Base-by-base conservation (phyloP, 495 filamentous ascomycete genomes). In the Penicillium antarcticum region DNA sequence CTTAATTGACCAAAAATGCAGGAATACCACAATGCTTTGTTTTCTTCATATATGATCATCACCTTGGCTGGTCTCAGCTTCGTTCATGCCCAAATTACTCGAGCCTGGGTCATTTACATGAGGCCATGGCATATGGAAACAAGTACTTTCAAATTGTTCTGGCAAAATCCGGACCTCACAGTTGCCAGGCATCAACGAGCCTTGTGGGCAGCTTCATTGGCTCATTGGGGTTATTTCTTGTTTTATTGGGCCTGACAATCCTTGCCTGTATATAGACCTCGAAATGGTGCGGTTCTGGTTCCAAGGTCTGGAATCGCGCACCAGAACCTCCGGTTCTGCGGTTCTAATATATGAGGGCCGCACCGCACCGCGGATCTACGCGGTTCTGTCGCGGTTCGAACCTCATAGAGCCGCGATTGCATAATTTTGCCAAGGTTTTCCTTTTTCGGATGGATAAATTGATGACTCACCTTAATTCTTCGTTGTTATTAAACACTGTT, bases 241-340 rank as follows among this genome's bases (percentile, higher is more conserved):
- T 48, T 40, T 48, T 24, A 23, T 48, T 48, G 39, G 45, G 45
- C 45, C 39, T 48, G 34, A 40, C 35, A 23, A 48, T 48, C 16
- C 45, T 48, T 48, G 45, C 45, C 45, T 48, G 45, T 24, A 23
- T 48, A 48, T 23, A 38, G 12, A 29, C 45, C 10, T n/a, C n/a
- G n/a, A n/a, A n/a, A n/a, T n/a, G n/a, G n/a, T n/a, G n/a, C n/a
- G n/a, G n/a, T n/a, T n/a, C n/a, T n/a, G n/a, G n/a, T n/a, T n/a
- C n/a, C n/a, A n/a, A n/a, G n/a, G n/a, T n/a, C n/a, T n/a, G n/a
- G n/a, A n/a, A n/a, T n/a, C n/a, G n/a, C n/a, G n/a, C n/a, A n/a
- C n/a, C n/a, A n/a, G n/a, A n/a, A n/a, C n/a, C n/a, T n/a, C n/a
- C n/a, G n/a, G n/a, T n/a, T n/a, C n/a, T n/a, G n/a, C n/a, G n/a